Base-by-base conservation (phyloP, 2,329 filamentous ascomycete species). In the Taxawa tesnikishii region DNA sequence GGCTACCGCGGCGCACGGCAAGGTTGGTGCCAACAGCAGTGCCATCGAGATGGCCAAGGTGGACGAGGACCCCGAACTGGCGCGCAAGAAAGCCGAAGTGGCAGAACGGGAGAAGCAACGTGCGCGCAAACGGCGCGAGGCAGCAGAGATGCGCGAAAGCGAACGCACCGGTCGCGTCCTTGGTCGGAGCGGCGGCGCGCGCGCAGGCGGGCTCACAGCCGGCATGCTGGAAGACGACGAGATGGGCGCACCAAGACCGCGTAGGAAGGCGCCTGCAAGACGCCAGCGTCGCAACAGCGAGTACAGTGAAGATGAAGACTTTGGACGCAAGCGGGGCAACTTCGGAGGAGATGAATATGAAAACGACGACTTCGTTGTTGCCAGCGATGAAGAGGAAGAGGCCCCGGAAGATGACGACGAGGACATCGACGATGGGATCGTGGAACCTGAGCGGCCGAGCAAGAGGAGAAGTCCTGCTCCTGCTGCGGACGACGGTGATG, bases 281-380 rank as follows among this genome's bases (percentile, higher is more conserved):
- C 44, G 50, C 11, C 49, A 56, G 15, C 47, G 56, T 21, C 50
- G 48, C 23, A 53, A 60, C 38, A 56, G 56, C 31, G 62, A 65
- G 38, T 67, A 60, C 37, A 80, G 82, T 43, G 81, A 83, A 38
- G 80, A 87, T 46, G 83, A 83, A 6, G 82, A 85, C 45, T 79
- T 83, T 43, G 79, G 82, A 37, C 63, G 76, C 21, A 72, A 73
- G 11, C 67, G 70, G 23, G 71, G 73, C 18, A 63, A 62, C 28
- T 67, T 68, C 18, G 70, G 72, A 32, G 69, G 78, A 38, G 79
- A 87, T 42, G 79, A 83, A 44, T 88, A 88, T 49, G 81, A 87
- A 40, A 68, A 79, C 49, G 79, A 79, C 19, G 82, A 88, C 47
- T 82, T 79, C 36, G 88, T 88, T 50, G 70, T 88, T 34, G 82